Evolutionary conservation across 192 early-diverging fungal genomes (phyloP).

Genomic region (Linnemannia zychae): DNA sequence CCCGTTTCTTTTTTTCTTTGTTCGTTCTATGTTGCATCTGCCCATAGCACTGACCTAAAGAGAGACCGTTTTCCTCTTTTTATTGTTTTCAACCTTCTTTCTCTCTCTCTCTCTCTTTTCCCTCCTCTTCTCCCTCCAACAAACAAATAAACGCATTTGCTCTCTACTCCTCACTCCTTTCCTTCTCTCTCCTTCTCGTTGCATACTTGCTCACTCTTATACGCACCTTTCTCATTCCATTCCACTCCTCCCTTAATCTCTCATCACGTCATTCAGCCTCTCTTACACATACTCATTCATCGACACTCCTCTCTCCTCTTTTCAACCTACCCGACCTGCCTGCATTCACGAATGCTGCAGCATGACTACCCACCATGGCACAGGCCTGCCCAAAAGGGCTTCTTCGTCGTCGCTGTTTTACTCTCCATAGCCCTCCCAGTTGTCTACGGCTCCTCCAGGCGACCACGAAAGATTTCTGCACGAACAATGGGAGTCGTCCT

Average conservation of each 20-base stretch:
- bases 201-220: no score
- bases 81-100: not conserved
- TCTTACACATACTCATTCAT: not conserved
- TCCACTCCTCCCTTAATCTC: not conserved
- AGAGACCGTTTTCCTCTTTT: no score
- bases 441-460: slow-evolving; percentile 22
- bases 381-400: slow-evolving; percentile 28
- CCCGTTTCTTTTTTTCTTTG: no score
- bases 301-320: not conserved
- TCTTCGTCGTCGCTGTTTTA: slow-evolving; percentile 34
- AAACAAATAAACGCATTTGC: no score
- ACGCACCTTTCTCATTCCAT: no score
- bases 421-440: slow-evolving; percentile 49
- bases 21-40: no score
- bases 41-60: no score
- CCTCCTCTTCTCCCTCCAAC: not conserved
- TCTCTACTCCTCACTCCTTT: no score
- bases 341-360: slow-evolving; percentile 23
- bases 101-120: not conserved
- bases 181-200: no score
- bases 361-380: slow-evolving; percentile 50
- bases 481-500: slow-evolving; percentile 24
- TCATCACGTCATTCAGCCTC: not conserved
- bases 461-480: slow-evolving; percentile 28
- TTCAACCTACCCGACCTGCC: not conserved